Evolutionary conservation across 2,329 filamentous ascomycete species (phyloP), one percentile per base, ranked within the genome.

Genomic region (Endoconidiophora polonica): DNA sequence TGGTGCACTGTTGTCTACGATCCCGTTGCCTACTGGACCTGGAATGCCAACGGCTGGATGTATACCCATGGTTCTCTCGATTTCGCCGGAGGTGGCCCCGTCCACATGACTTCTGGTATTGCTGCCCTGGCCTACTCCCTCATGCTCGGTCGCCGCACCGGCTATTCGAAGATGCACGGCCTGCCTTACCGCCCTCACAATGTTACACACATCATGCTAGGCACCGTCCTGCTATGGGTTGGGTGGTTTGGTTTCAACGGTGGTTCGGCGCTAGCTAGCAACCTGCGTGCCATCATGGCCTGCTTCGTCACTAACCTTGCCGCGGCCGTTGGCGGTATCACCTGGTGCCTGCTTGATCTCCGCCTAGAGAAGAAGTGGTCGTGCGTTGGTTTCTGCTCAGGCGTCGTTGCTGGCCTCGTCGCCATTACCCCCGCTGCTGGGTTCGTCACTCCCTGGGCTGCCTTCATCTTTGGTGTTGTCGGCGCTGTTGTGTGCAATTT

Each of bases 241-340:
- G 87, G 88, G 52, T 95, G 87, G 88, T 91, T 94, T 62, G 88
- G 88, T 45, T 95, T 95, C 76, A 95, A 94, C 65, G 87, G 85
- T 49, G 88, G 88, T 55, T 76, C 82, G 3, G 88, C 86, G 2
- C 72, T 93, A 41, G 74, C 76, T 53, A 83, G 86, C 56, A 94
- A 91, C 68, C 69, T 94, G 58, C 84, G 88, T 54, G 84, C 88
- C 49, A 72, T 94, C 63, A 90, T 94, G 83, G 87, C 88, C 49
- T 83, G 83, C 58, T 76, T 91, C 46, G 84, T 90, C 55, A 94
- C 88, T 53, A 90, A 94, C 65, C 70, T 94, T 20, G 81, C 88
- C 43, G 88, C 88, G 18, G 85, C 79, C 37, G 76, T 85, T 23
- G 87, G 81, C 50, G 86, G 82, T 53, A 74, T 94, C 53, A 84